Base-by-base conservation (phyloP, 1,139 yeast genomes). In the Yamadazyma aaseri region DNA sequence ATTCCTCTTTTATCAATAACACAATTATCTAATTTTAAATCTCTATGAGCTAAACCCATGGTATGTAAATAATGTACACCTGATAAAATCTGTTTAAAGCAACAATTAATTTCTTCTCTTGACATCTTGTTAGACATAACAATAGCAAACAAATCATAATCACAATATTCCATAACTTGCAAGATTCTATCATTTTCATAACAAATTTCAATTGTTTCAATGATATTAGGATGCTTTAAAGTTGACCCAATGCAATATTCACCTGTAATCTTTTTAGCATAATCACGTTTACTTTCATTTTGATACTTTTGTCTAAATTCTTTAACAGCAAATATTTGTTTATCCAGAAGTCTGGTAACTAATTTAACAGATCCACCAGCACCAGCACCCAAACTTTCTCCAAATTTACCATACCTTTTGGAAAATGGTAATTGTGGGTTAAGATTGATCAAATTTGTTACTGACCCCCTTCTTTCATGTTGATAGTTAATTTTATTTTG, bases 61-160 rank as follows among this genome's bases (percentile, higher is more conserved):
- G 87, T 76, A 58, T 90, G 97, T 50, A 90, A 65, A 55, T 90
- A 90, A 49, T 76, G 79, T 28, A 90, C 79, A 32, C 96, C 97
- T 5, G 80, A 71, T 50, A 89, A 66, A 30, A 90, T 76, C 61
- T 90, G 97, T 53, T 86, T 86, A 54, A 90, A 82, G 56, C 95
- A 90, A 61, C 97, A 90, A 56, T 83, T 85, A 40, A 87, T 80
- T 58, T 90, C 97, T 35, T 79, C 82, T 39, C 81, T 68, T 1
- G 87, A 71, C 97, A 90, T 89, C 52, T 86, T 83, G 48, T 92
- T 94, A 17, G 94, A 81, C 96, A 90, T 90, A 23, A 90, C 97
- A 46, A 90, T 86, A 1, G 96, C 96, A 57, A 90, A 90, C 50
- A 90, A 71, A 61, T 90, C 97, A 53, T 73, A 86, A 51, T 92